phyloP scores from a whole-genome alignment of 2,329 filamentous ascomycete species.

The Botrytis byssoidea region DNA sequence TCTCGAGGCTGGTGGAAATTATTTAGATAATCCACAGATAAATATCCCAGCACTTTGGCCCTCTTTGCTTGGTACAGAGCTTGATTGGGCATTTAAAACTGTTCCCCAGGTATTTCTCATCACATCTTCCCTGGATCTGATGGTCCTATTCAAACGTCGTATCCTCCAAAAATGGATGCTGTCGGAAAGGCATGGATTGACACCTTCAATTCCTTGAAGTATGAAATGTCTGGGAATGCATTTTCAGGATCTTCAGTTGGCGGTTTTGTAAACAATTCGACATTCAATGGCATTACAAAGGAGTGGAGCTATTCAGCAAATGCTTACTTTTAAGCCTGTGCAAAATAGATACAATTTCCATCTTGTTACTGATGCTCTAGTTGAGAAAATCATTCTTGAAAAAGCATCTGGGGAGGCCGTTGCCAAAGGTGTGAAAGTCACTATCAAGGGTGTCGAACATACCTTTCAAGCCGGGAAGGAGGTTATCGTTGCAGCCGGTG shows the following conservation, averaged over 20 bases:
- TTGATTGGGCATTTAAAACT: slow-evolving; percentile 45
- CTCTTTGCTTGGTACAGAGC: slow-evolving; percentile 37
- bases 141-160: slow-evolving; percentile 13
- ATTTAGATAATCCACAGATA: slow-evolving; percentile 40
- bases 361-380: background rate
- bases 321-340: slow-evolving; percentile 2
- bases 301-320: background rate
- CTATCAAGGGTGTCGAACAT: slow-evolving; percentile 30
- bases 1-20: slow-evolving; percentile 44
- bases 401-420: background rate
- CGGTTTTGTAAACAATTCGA: background rate
- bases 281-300: background rate
- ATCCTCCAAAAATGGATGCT: background rate
- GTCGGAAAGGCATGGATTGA: slow-evolving; percentile 4
- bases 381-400: slow-evolving; percentile 5
- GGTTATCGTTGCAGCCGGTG: slow-evolving; percentile 36
- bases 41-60: slow-evolving; percentile 33
- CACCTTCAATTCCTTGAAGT: background rate
- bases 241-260: background rate
- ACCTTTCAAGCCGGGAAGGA: slow-evolving; percentile 36
- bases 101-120: slow-evolving; percentile 39
- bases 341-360: background rate
- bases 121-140: background rate
- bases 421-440: slow-evolving; percentile 17
- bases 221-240: background rate